Evolutionary conservation across 129 eudicot genomes (phyloP), one percentile per base, ranked within the genome.

Genomic region (Calendula officinalis): DNA sequence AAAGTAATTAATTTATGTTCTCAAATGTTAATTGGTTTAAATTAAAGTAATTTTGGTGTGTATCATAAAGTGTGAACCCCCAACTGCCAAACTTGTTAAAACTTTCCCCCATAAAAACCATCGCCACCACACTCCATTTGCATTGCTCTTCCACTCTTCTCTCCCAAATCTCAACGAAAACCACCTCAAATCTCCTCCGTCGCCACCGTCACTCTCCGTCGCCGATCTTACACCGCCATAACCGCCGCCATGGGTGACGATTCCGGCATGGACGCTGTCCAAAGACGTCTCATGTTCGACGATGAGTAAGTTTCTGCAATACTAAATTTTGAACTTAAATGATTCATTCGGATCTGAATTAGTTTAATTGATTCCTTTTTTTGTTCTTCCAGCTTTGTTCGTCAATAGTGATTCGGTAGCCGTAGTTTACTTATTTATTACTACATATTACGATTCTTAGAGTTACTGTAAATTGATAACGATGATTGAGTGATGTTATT

Each of bases 261-360:
- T 78, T 70, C 90, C 50, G 75, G 81, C 76, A 89, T 89, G 96
- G 96, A 89, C 45, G 96, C 90, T 16, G 96, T 89, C 43, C 96
- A 89, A 73, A 74, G 94, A 27, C 87, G 87, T 32, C 96, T 89
- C 78, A 89, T 89, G 96, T 89, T 89, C 30, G 94, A 89, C 43
- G 96, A 89, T 83, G 96, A 89, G 96, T 89, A 40, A 48, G 96
- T 78, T 53, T 12, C 35, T 64, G 17, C 9, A 1, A 17, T 39
- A 40, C 36, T 30, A 40, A 14, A 3, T 35, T 4, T 15, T 38
- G 5, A 10, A 5, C 30, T 39, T 40, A 10, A 10, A 60, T 14
- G 7, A 34, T 7, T 59, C 7, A 15, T 64, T 12, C 70, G 30
- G 64, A 68, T 68, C 52, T 48, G 37, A 7, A 44, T 50, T 51